Base-by-base conservation (phyloP, 352 stramenopile species). In the Phytophthora citrophthora region DNA sequence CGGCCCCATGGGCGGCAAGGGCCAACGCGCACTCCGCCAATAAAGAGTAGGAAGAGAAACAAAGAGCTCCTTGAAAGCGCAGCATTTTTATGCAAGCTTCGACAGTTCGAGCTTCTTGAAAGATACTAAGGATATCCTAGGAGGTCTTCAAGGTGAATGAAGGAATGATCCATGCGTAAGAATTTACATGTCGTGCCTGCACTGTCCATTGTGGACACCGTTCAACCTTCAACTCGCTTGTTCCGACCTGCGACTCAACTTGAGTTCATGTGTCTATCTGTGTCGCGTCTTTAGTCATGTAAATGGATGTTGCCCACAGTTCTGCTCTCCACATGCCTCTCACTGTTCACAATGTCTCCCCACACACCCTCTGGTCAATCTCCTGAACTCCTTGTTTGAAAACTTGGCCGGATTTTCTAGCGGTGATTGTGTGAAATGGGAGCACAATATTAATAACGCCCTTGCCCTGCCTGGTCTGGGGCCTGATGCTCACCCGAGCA, bases 1-100 rank as follows among this genome's bases (percentile, higher is more conserved):
- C 36, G 58, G 72, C 18, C 71, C 72, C 10, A 81, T 81, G 72
- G 55, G 38, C 26, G 68, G 56, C 27, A 57, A 43, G 44, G 55
- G 50, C 39, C 15, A 29, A n/a, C 64, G 58, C 41, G 64, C 51
- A 13, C 52, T 68, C 46, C 52, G 59, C 13, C 58, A 61, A 45
- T 70, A 64, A 54, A 23, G 20, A 15, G 15, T 43, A 29, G 11
- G 23, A 54, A 29, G 41, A 50, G 24, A 48, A 15, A 31, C 3
- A 13, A 49, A 11, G 40, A 12, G 13, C 16, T 5, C 39, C n/a
- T 29, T 29, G 15, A 65, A 59, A 13, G 44, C 6, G 29, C n/a
- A 50, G 29, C 2, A 12, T 7, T 40, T 53, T 60, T 15, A 2
- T 56, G 27, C 27, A 12, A 23, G 34, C 15, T 59, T 43, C 12